Percentiles rank a stretch among this genome's conserved stretches.
phyloP scores from a whole-genome alignment of 2,329 filamentous ascomycete species.

The Zalaria sp. region DNA sequence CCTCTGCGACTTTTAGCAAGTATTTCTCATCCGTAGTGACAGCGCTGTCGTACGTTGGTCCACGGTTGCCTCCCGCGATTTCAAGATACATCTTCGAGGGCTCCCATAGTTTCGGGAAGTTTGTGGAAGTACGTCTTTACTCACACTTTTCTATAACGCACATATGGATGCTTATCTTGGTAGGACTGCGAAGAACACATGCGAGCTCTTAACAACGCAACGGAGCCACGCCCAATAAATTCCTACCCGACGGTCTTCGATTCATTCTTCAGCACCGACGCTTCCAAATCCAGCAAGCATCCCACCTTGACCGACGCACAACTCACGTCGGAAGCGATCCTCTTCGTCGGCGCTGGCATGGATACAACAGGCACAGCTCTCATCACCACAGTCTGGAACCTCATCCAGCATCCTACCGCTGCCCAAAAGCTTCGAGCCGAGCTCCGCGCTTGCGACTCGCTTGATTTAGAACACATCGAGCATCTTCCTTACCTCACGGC shows the following conservation, averaged over 20 bases:
- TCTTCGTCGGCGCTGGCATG: background rate
- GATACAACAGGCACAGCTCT: background rate
- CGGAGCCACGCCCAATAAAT: background rate
- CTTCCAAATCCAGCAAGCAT: background rate
- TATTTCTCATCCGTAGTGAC: background rate
- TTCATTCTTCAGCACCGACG: background rate
- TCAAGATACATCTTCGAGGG: too few species aligned
- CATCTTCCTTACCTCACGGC: background rate
- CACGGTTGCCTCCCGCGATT: too few species aligned
- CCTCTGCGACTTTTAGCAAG: background rate
- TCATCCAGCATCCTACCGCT: background rate
- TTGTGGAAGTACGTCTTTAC: too few species aligned
- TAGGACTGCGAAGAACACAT: background rate
- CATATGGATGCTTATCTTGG: too few species aligned
- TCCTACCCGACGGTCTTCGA: background rate
- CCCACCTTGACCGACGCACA: background rate
- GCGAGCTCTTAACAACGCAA: background rate
- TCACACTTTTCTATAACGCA: too few species aligned
- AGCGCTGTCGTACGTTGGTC: too few species aligned
- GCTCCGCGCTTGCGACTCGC: background rate
- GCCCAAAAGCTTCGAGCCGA: background rate
- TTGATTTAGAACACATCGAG: background rate
- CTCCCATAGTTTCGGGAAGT: too few species aligned
- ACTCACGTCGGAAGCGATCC: background rate
- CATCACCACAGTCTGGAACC: background rate